Evolutionary conservation across 2,329 filamentous ascomycete species (phyloP).

Genomic region (Elsinoe australis): DNA sequence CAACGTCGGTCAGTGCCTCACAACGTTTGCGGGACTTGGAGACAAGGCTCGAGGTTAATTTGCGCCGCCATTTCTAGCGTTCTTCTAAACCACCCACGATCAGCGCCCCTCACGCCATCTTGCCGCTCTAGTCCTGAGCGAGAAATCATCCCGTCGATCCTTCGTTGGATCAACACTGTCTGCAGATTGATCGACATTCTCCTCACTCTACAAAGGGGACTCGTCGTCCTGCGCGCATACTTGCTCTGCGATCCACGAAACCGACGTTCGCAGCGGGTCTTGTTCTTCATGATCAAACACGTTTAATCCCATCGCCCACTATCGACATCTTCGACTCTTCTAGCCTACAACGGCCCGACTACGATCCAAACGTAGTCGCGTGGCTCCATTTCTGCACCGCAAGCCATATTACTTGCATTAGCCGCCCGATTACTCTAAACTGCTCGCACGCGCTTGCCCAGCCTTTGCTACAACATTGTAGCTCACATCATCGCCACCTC

Average conservation of each 20-base stretch:
- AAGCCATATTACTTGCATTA: conserved; percentile 15
- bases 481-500: not conserved
- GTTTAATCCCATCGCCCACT: conserved; percentile 12
- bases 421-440: not conserved
- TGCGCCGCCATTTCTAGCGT: conserved; percentile 5
- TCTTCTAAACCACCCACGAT: not conserved
- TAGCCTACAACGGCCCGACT: conserved; percentile 15
- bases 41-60: conserved; percentile 10
- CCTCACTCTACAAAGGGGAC: too few relatives aligned
- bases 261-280: not conserved
- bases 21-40: conserved; percentile 13
- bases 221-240: too few relatives aligned
- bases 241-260: too few relatives aligned
- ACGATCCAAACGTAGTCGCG: conserved; percentile 15
- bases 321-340: conserved; percentile 14
- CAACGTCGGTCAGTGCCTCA: conserved; percentile 1
- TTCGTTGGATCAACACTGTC: conserved; percentile 4
- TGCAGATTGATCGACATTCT: not conserved
- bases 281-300: conserved; percentile 12
- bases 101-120: conserved; percentile 2
- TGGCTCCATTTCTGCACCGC: conserved; percentile 9
- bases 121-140: not conserved
- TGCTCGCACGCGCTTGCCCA: not conserved
- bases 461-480: not conserved
- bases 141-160: conserved; percentile 8